Conservation (phyloP, 2,329 filamentous ascomycete species). For the Aspergillus hiratsukae region DNA sequence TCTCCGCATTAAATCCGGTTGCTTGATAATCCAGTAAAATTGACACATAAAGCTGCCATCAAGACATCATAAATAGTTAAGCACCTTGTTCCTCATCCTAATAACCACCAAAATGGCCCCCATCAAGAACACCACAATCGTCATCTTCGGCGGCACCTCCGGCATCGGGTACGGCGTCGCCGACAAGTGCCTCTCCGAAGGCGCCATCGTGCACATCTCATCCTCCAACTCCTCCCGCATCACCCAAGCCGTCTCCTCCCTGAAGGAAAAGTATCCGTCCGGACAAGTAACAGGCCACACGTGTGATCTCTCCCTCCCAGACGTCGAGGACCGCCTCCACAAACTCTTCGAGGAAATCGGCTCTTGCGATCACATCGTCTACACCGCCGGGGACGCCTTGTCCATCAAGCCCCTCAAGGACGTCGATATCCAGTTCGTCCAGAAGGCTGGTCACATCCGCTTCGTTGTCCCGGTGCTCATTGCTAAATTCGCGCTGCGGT, state of each 20-base stretch:
- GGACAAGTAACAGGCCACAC: conserved; percentile 38
- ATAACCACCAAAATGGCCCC: neutral
- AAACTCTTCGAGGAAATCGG: conserved; percentile 3
- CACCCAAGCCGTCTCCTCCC: conserved; percentile 33
- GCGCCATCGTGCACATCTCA: conserved; percentile 46
- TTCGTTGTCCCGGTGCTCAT: conserved; percentile 33
- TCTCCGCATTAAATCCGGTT: neutral
- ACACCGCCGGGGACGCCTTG: conserved; percentile 45
- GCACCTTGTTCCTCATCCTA: too few species aligned
- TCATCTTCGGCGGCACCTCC: conserved; percentile 50
- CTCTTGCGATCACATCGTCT: conserved; percentile 49
- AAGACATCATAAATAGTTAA: neutral
- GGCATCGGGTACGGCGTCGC: conserved; percentile 52
- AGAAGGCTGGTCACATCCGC: conserved; percentile 28
- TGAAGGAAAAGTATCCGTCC: conserved; percentile 42
- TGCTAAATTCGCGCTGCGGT: conserved; percentile 37
- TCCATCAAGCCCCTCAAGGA: conserved; percentile 20
- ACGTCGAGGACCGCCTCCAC: conserved; percentile 42
- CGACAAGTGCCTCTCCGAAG: conserved; percentile 48
- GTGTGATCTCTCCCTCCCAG: conserved; percentile 43
- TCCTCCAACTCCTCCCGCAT: conserved; percentile 42
- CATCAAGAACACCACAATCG: conserved; percentile 34
- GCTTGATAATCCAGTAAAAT: neutral
- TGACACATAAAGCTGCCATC: neutral
- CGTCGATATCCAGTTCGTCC: conserved; percentile 11